phyloP scores from a whole-genome alignment of 345 rosid genomes.

The Punica granatum region DNA sequence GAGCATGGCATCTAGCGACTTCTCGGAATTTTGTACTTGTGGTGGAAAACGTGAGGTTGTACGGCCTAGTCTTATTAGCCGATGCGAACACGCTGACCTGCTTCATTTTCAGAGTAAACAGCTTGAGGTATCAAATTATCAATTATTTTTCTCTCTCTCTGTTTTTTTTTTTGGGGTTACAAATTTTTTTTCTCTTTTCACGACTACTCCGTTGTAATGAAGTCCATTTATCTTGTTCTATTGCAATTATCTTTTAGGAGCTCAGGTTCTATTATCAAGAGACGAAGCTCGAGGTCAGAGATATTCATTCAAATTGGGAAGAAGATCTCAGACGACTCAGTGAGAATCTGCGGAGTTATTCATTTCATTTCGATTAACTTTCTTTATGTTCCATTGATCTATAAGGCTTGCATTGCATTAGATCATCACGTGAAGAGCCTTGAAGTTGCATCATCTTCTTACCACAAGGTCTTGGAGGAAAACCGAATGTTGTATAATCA shows the following conservation, averaged over 20 bases:
- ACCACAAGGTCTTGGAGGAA: conserved; percentile 83
- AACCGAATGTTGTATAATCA: conserved; percentile 91
- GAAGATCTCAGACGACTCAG: conserved; percentile 57
- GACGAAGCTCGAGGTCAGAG: conserved; percentile 48
- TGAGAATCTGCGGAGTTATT: conserved; percentile 20
- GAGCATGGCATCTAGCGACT: conserved; percentile 48
- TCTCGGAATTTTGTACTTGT: conserved; percentile 76
- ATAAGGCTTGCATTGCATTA: conserved; percentile 14
- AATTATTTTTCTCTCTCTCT: not conserved
- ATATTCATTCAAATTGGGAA: conserved; percentile 60
- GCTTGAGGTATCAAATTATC: conserved; percentile 44
- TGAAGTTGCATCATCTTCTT: conserved; percentile 70
- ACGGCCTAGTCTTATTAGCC: conserved; percentile 18
- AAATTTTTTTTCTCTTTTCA: not conserved
- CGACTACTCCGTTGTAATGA: not conserved
- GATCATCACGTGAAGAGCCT: conserved; percentile 61
- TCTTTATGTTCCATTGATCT: not conserved
- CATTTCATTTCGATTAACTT: not conserved
- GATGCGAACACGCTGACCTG: conserved; percentile 27
- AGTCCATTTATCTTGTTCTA: not conserved
- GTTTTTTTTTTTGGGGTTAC: no score
- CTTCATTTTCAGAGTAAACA: conserved; percentile 51
- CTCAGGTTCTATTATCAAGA: conserved; percentile 38
- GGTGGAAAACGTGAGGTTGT: conserved; percentile 43
- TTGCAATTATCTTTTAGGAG: conserved; percentile 32